These are phyloP conservation scores for Zasmidium angulare DNA, from an alignment of 2,329 filamentous ascomycete species.

Conservation along the genomic window DNA sequence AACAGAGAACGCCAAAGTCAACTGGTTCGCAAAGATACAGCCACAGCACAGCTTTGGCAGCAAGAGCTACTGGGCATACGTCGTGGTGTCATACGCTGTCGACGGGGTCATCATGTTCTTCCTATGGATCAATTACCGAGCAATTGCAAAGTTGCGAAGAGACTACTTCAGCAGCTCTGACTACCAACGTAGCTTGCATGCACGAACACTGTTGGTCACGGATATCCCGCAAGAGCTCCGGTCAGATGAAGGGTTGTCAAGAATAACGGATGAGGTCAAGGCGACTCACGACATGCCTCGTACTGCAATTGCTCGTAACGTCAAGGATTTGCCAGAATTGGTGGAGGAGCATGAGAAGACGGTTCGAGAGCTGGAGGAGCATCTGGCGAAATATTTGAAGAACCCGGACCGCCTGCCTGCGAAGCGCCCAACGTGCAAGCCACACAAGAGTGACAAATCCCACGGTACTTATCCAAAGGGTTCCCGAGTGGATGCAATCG, in stretches of 20 bases:
- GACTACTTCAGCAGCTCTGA: constrained; percentile 82
- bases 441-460: constrained; percentile 72
- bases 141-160: constrained; percentile 68
- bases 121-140: constrained; percentile 86
- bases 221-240: constrained; percentile 77
- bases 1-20: constrained; percentile 31
- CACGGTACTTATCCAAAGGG: constrained; percentile 58
- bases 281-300: constrained; percentile 76
- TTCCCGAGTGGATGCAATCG: constrained; percentile 87
- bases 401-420: constrained; percentile 78
- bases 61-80: constrained; percentile 57
- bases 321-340: constrained; percentile 81
- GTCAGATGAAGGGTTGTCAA: constrained; percentile 82
- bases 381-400: constrained; percentile 86
- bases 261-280: constrained; percentile 76
- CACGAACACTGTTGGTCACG: constrained; percentile 67
- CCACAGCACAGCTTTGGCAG: constrained; percentile 50
- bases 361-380: constrained; percentile 77
- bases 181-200: constrained; percentile 84
- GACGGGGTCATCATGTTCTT: constrained; percentile 76
- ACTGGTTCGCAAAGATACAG: constrained; percentile 58
- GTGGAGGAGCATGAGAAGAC: constrained; percentile 80
- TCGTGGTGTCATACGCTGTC: constrained; percentile 62
- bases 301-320: constrained; percentile 83
- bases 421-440: constrained; percentile 73